Conservation (phyloP, 2,329 filamentous ascomycete species). For the Raffaelea ambrosiae region DNA sequence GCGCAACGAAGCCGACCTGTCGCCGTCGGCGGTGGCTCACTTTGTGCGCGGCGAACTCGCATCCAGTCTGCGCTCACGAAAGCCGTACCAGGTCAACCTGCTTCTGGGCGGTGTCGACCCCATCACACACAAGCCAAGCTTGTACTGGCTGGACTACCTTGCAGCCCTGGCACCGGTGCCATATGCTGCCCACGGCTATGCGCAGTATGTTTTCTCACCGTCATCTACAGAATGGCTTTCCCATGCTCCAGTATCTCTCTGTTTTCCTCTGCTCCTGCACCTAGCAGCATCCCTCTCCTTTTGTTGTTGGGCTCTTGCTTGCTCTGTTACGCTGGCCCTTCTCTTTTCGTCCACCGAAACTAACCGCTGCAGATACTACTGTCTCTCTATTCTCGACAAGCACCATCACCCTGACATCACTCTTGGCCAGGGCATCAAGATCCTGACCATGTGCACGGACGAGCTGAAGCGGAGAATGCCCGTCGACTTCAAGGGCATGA, state of each 20-base stretch:
- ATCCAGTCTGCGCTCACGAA: constrained; percentile 78
- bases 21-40: constrained; percentile 78
- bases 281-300: neutral
- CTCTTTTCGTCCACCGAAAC: neutral
- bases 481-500: constrained; percentile 97
- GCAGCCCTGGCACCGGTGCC: constrained; percentile 80
- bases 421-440: constrained; percentile 81
- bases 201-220: constrained; percentile 58
- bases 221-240: too few relatives aligned
- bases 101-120: constrained; percentile 89
- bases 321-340: neutral
- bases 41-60: constrained; percentile 94
- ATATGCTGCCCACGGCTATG: constrained; percentile 96
- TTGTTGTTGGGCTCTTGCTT: neutral
- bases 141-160: constrained; percentile 98
- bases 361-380: constrained; percentile 67
- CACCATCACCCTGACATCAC: constrained; percentile 94
- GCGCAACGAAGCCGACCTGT: constrained; percentile 91
- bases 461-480: constrained; percentile 95
- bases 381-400: constrained; percentile 94
- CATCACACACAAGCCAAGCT: constrained; percentile 79
- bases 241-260: too few relatives aligned
- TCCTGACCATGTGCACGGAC: constrained; percentile 90
- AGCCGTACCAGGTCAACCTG: constrained; percentile 95
- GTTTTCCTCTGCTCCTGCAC: neutral